Base-by-base conservation (phyloP, 75 land plant species). In the Pinus tabuliformis region DNA sequence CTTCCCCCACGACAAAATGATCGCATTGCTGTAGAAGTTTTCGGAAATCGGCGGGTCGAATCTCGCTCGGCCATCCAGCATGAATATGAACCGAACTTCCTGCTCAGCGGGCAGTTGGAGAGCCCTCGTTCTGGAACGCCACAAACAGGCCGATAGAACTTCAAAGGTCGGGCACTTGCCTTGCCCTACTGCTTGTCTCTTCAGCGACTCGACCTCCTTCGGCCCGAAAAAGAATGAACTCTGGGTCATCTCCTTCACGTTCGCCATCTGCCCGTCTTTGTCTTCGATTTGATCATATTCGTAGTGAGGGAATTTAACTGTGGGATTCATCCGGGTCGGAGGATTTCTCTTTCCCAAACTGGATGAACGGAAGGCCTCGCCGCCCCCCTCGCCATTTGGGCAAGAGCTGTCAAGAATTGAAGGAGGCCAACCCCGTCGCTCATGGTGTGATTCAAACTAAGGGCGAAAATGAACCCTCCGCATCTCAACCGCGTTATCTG, bases 91-190 rank as follows among this genome's bases (percentile, higher is more conserved):
- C 0, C 78, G 77, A 6, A 80, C 57, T 56, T 78, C 63, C 70
- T 81, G 83, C 68, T 75, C 77, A 6, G 77, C 28, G n/a, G 39
- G 24, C 80, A 81, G 73, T 20, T 56, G 58, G 22, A 81, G 45
- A 14, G 84, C 83, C 54, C 26, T 61, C 37, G 77, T 81, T 18
- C 86, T 36, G 3, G 70, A 73, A 30, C 78, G 74, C 86, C 86
- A 85, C 63, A 76, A 66, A 63, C 75, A 33, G 1, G 76, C 86
- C 42, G 84, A 59, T 56, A 85, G 64, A 3, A 81, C 86, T 62
- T 85, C 84, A 62, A 83, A 15, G 78, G 85, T 57, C 88, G 77
- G 9, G 76, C 91, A 73, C 91, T 91, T 16, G 93, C 96, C 73
- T 91, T 91, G 85, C 82, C 87, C 16, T 91, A 91, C 15, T 36